Percentiles rank a stretch among this genome's conserved stretches.
Evolutionary conservation across 768 basidiomycete species (phyloP).

Genomic region (Mycena vitilis): DNA sequence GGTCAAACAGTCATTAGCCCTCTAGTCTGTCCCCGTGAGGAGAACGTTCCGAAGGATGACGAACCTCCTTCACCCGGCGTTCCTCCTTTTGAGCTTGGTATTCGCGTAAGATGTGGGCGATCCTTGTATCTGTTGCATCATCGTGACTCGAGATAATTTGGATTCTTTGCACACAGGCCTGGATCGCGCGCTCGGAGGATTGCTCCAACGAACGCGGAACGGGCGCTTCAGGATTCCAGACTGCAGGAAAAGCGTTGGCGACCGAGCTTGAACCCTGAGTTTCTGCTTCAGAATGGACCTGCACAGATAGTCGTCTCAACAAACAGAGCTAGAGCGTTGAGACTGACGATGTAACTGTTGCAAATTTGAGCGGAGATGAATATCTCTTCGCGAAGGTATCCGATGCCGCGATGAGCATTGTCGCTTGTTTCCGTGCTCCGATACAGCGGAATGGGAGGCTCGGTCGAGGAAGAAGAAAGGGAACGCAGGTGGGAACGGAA

Average conservation of each 20-base stretch:
- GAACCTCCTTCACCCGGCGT: not conserved
- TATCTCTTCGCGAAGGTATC: conserved; percentile 3
- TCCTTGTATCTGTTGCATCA: not conserved
- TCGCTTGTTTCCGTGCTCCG: not conserved
- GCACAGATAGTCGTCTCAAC: no score
- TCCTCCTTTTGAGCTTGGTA: not conserved
- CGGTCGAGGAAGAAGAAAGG: not conserved
- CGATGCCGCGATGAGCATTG: not conserved
- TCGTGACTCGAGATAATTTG: not conserved
- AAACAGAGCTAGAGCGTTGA: not conserved
- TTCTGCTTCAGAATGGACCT: no score
- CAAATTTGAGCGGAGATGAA: not conserved
- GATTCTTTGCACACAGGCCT: no score
- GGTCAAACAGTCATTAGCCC: not conserved
- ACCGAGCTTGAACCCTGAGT: no score
- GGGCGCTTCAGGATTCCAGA: no score
- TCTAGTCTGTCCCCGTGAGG: no score
- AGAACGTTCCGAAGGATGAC: not conserved
- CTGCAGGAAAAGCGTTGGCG: no score
- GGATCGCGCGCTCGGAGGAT: no score
- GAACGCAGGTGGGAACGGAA: conserved; percentile 1
- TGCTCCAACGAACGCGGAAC: no score
- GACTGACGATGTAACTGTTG: not conserved
- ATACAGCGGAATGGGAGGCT: not conserved
- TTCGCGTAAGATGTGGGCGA: not conserved